Evolutionary conservation across 805 yeast genomes (phyloP), one percentile per base, ranked within the genome.

Genomic region (Cyberlindnera mississippiensis): DNA sequence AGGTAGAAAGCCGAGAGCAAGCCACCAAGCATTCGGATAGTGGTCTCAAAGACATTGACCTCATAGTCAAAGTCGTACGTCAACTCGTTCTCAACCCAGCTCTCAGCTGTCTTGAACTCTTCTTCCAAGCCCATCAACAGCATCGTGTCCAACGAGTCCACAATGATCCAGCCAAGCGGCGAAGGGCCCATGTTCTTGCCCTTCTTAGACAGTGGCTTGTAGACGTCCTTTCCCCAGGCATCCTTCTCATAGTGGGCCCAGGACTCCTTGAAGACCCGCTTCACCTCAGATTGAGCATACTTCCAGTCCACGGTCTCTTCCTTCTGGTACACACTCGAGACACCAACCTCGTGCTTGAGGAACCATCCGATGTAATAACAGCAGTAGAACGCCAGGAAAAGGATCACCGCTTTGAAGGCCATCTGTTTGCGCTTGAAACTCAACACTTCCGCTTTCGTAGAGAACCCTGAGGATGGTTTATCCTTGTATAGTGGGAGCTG

Each of bases 21-120:
- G 0, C 97, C 97, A 33, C 97, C 97, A 19, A 90, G 67, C 95
- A 90, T 87, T 59, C 96, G 73, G 49, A 87, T 89, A 6, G 97
- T 87, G n/a, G 96, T 88, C 60, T 89, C 97, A 63, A 90, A 90
- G 6, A 88, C 81, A 57, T 83, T 88, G 32, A 87, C 93, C 28
- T 75, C 75, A 46, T 80, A 76, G 58, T 87, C 85, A 51, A 85
- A 76, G 52, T 80, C 77, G 58, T 86, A 89, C 40, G 70, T 71
- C 49, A 90, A 68, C 38, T 78, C 87, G 42, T 80, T 66, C 36
- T 73, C 71, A 37, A 90, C 83, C 96, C 96, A 90, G 5, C 75
- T 59, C 46, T 78, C 74, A 6, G 95, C 90, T 22, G 75, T 71
- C 28, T 60, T 62, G 26, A 84, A 67, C 55, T 85, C 89, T 9